Conservation (phyloP, 2,329 filamentous ascomycete genomes). For the Coniochaeta sp. region DNA sequence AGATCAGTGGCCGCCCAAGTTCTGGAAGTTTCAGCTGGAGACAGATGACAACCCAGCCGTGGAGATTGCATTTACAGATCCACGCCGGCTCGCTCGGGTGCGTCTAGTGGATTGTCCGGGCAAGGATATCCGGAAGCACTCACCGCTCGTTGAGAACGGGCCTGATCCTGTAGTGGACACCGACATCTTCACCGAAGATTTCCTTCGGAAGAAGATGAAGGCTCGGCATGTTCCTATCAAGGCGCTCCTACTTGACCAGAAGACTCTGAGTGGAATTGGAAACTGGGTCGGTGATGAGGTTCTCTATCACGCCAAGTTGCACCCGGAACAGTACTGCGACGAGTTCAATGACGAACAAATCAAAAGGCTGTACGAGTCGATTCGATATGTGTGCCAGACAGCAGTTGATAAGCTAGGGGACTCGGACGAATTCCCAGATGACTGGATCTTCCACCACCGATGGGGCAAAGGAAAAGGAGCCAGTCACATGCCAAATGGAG, state of each 20-base stretch:
- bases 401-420: constrained; percentile 75
- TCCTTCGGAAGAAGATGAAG: constrained; percentile 62
- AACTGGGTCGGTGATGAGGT: constrained; percentile 98
- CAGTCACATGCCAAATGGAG: constrained; percentile 69
- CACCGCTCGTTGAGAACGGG: constrained; percentile 83
- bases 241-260: constrained; percentile 79
- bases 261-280: constrained; percentile 82
- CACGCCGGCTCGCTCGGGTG: constrained; percentile 70
- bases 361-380: constrained; percentile 59
- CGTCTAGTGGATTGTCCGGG: constrained; percentile 75
- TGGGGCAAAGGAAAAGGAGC: constrained; percentile 86
- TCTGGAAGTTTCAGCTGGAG: constrained; percentile 77
- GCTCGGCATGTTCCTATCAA: constrained; percentile 83
- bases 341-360: constrained; percentile 69
- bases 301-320: constrained; percentile 78
- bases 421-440: constrained; percentile 72
- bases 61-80: constrained; percentile 75
- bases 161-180: constrained; percentile 85
- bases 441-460: constrained; percentile 83
- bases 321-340: constrained; percentile 90
- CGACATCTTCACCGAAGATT: constrained; percentile 67
- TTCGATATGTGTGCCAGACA: constrained; percentile 72
- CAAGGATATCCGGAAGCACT: constrained; percentile 64
- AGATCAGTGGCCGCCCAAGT: constrained; percentile 77
- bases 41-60: constrained; percentile 46